A percentile compares a stretch with the other conserved stretches of the same genome.
Evolutionary conservation across 148 eudicot species (phyloP).

Genomic region (Dysphania ambrosioides): DNA sequence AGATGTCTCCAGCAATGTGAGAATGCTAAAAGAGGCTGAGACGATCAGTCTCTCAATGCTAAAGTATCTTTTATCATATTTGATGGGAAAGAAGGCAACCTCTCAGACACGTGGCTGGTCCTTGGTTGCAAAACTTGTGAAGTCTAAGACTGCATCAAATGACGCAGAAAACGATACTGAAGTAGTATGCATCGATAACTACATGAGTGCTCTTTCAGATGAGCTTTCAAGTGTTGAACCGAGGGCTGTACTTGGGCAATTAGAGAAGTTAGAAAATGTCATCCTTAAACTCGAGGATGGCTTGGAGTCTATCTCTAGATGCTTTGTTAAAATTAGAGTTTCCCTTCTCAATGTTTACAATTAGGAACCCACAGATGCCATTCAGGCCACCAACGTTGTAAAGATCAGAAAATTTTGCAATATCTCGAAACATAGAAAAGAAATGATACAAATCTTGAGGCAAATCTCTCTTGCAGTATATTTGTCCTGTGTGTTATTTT

Average conservation of each 20-base stretch:
- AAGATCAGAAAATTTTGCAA: neutral
- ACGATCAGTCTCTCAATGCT: slow-evolving; percentile 22
- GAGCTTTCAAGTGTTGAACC: slow-evolving; percentile 9
- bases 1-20: neutral
- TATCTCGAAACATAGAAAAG: neutral
- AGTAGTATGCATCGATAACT: slow-evolving; percentile 25
- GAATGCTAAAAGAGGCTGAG: slow-evolving; percentile 35
- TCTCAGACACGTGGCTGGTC: slow-evolving; percentile 40
- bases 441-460: neutral
- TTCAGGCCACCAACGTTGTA: slow-evolving; percentile 17
- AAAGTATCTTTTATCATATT: slow-evolving; percentile 26
- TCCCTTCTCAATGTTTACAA: slow-evolving; percentile 42
- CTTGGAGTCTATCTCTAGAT: slow-evolving; percentile 27
- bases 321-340: slow-evolving; percentile 35
- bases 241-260: slow-evolving; percentile 14
- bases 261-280: slow-evolving; percentile 22
- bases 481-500: neutral
- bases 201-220: neutral
- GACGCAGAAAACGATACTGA: slow-evolving; percentile 9
- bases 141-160: slow-evolving; percentile 3
- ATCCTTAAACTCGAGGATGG: slow-evolving; percentile 25
- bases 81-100: slow-evolving; percentile 27
- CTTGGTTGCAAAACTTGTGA: slow-evolving; percentile 27
- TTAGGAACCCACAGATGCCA: slow-evolving; percentile 13
- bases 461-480: neutral